Evolutionary conservation across 306 rosid genomes (phyloP).

Genomic region (Corylus americana): DNA sequence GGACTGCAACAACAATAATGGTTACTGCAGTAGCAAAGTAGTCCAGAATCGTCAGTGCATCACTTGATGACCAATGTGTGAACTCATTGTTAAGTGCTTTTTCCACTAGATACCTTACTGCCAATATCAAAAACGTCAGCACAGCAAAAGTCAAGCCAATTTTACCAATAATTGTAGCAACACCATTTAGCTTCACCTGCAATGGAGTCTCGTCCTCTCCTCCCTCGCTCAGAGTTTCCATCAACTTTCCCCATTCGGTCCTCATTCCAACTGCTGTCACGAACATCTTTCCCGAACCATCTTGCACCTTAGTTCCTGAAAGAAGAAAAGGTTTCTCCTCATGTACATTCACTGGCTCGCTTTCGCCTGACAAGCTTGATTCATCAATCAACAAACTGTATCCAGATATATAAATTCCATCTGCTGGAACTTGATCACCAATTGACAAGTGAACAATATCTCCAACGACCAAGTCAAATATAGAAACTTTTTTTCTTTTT

Average conservation of each 20-base stretch:
- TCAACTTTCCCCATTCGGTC: slow-evolving; percentile 99
- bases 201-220: slow-evolving; percentile 98
- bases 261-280: slow-evolving; percentile 95
- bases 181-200: slow-evolving; percentile 97
- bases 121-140: slow-evolving; percentile 70
- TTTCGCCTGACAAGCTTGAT: slow-evolving; percentile 95
- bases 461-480: slow-evolving; percentile 84
- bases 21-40: slow-evolving; percentile 92
- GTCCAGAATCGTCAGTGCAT: slow-evolving; percentile 66
- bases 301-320: slow-evolving; percentile 94
- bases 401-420: slow-evolving; percentile 81
- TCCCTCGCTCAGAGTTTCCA: slow-evolving; percentile 88
- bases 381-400: slow-evolving; percentile 78
- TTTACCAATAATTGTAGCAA: slow-evolving; percentile 91
- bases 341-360: slow-evolving; percentile 64
- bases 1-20: slow-evolving; percentile 94
- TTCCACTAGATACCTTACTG: slow-evolving; percentile 57
- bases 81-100: slow-evolving; percentile 54
- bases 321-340: slow-evolving; percentile 84
- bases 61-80: slow-evolving; percentile 69
- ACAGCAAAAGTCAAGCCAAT: slow-evolving; percentile 84
- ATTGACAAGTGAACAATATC: slow-evolving; percentile 87
- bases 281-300: slow-evolving; percentile 89
- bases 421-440: slow-evolving; percentile 96
- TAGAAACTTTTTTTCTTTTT: slow-evolving; percentile 63